phyloP scores from a whole-genome alignment of 78 protist genomes.

The Neovahlkampfia damariscottae region DNA sequence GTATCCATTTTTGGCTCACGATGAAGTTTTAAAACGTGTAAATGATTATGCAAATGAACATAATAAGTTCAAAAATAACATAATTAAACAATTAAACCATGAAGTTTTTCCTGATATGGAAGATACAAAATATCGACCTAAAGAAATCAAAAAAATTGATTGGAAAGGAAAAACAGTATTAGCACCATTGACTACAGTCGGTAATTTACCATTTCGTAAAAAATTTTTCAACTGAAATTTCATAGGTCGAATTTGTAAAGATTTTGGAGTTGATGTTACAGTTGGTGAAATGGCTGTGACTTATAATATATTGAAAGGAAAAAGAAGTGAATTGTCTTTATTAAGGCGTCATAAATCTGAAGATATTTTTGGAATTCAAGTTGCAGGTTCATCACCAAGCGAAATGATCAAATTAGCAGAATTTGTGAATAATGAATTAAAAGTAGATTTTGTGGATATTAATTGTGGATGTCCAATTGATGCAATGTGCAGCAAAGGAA shows the following conservation, averaged over 20 bases:
- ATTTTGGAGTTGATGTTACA: conserved; percentile 65
- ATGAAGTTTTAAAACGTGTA: too few species aligned
- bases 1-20: too few species aligned
- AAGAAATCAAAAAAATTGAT: conserved; percentile 32
- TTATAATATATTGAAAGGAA: conserved; percentile 34
- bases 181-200: conserved; percentile 97
- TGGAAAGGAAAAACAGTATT: conserved; percentile 58
- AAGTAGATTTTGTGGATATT: conserved; percentile 75
- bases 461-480: conserved; percentile 94
- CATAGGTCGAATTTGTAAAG: conserved; percentile 63
- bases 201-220: conserved; percentile 97
- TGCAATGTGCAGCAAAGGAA: conserved; percentile 11
- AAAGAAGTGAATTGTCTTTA: conserved; percentile 58
- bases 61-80: too few species aligned
- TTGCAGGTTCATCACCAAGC: conserved; percentile 38
- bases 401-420: conserved; percentile 9
- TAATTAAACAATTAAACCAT: too few species aligned
- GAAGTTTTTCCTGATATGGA: too few species aligned
- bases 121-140: conserved; percentile 5
- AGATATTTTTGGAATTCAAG: conserved; percentile 84
- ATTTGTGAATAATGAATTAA: not conserved
- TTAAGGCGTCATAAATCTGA: conserved; percentile 64
- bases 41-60: too few species aligned
- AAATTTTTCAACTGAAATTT: too few species aligned
- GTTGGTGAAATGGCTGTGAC: conserved; percentile 86